Conservation (phyloP, 192 early-diverging fungal genomes). For the Rhizophagus clarus region DNA sequence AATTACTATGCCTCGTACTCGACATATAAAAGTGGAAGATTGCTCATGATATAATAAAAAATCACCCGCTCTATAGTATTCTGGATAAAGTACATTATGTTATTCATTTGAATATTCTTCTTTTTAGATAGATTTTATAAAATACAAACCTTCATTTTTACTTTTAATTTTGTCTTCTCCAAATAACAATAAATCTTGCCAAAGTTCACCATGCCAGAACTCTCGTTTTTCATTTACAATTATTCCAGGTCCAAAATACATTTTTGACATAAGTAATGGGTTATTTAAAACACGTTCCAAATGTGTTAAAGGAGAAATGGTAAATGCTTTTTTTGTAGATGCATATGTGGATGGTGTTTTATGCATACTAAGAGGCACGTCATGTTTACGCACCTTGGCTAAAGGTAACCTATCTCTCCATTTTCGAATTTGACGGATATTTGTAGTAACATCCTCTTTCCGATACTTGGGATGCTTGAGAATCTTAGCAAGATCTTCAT, state of each 20-base stretch:
- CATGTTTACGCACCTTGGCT: neutral
- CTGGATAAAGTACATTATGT: neutral
- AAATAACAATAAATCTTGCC: neutral
- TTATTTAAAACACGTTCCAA: conserved; percentile 4
- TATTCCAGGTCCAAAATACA: neutral
- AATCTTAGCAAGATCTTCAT: conserved; percentile 14
- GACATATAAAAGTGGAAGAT: neutral
- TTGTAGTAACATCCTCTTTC: neutral
- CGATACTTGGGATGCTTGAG: neutral
- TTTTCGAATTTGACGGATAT: neutral
- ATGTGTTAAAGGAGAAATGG: neutral
- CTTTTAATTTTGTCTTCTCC: neutral
- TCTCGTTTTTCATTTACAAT: neutral
- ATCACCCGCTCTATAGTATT: neutral
- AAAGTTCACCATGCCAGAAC: neutral
- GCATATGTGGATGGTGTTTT: neutral
- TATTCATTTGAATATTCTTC: neutral
- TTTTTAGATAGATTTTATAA: neutral
- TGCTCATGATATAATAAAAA: neutral
- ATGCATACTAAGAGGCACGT: neutral
- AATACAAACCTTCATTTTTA: neutral
- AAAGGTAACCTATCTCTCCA: neutral
- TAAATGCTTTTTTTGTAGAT: conserved; percentile 12
- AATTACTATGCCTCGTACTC: neutral
- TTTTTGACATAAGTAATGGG: neutral